Base-by-base conservation (phyloP, 352 stramenopile species). In the Pythium dissotocum region DNA sequence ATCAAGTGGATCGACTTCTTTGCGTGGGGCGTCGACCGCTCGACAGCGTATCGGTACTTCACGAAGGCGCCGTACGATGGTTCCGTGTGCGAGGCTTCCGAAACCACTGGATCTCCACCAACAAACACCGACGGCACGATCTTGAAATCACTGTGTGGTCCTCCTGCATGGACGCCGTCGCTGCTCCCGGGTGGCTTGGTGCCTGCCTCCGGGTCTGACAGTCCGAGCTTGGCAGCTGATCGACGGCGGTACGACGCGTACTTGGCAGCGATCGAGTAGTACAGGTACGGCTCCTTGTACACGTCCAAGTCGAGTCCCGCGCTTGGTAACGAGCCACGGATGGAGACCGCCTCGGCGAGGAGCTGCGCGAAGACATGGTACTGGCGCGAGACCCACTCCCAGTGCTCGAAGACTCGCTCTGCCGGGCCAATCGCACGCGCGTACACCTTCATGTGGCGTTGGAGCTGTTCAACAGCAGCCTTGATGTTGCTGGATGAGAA, bases 361-460 rank as follows among this genome's bases (percentile, higher is more conserved):
- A 96, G 77, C 71, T 96, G 88, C 21, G 83, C 88, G 60, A 96
- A 95, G 14, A 96, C 83, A 66, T 96, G 85, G 52, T 95, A 96
- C 72, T 96, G 88, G 4, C 88, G 80, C 16, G 83, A 86, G 13
- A 96, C 75, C 87, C 85, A 95, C 49, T 90, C 80, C 85, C 85
- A 96, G 46, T 96, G 88, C 56, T 94, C 85, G 53, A 91, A 93
- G 2, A 75, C 75, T 26, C 85, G 82, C 63, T 92, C 76, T 1
- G 75, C 63, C 6, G 87, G 74, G 28, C 83, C 77, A 35, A 92
- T 74, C 1, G 83, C 74, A 24, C 74, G 72, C 2, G 63, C 75
- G 58, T 93, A 94, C 14, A 89, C 76, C 30, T 69, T 72, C 72
- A 95, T 90, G 63, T 96, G 88, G 26, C 87, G 85, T 35, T 94